Base-by-base conservation (phyloP, 2,329 filamentous ascomycete genomes). In the Arthrocladium fulminans region DNA sequence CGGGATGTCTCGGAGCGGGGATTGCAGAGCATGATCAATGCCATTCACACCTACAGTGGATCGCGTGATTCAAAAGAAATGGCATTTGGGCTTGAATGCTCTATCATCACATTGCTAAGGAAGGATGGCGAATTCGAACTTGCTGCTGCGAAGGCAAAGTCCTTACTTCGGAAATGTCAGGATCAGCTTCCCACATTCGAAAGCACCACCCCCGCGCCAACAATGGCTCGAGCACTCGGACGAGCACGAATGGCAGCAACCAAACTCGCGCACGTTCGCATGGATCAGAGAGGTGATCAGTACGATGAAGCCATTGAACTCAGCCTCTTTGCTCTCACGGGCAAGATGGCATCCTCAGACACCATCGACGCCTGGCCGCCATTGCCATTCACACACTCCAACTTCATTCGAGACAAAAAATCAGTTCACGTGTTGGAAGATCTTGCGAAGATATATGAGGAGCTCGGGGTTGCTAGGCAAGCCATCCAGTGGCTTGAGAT, bases 351-450 rank as follows among this genome's bases (percentile, higher is more conserved):
- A 2, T 42, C 27, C 37, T 24, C 7, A 2, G 49, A 42, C 20
- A 37, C 38, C 20, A 27, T 32, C 12, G 30, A 20, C 9, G 23
- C 29, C 15, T 51, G 49, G 24, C 38, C 20, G 9, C 23, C 35
- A 10, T 37, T 48, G 32, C 23, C 45, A 13, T 15, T 34, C 17
- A 43, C 34, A 7, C 38, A 29, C 25, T 29, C 37, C 23, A 37
- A 12, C 13, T 15, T 44, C 20, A 39, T 51, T n/a, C 49, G 34
- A 5, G 49, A 51, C 30, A 48, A 29, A 12, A 37, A 32, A 17
- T 37, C 44, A 19, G 43, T 39, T 2, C 46, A 51, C 38, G 45
- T 43, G 6, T 41, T 51, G 44, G 49, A 51, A 29, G 45, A 51
- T 29, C 41, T 51, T 44, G 49, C 37, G 10, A 29, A 47, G 44